Percentiles rank a stretch among this genome's conserved stretches.
Evolutionary conservation across 345 rosid species (phyloP).

Genomic region (Melaleuca alternifolia): DNA sequence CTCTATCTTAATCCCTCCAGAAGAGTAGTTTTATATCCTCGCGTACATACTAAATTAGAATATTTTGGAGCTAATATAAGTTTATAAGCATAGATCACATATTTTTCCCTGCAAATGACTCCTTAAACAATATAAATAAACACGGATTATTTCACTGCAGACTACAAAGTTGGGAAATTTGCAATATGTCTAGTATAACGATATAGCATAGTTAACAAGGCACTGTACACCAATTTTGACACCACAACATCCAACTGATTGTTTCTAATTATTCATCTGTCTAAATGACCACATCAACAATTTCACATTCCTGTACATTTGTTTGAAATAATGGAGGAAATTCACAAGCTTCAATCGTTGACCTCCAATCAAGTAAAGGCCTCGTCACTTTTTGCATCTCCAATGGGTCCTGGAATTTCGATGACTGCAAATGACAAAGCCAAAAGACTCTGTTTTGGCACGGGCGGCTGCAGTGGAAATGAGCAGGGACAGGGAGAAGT

Average conservation of each 20-base stretch:
- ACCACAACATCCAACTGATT: background rate
- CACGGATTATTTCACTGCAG: background rate
- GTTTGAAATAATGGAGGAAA: background rate
- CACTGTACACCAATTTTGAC: background rate
- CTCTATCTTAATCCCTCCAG: too few species aligned
- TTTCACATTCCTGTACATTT: background rate
- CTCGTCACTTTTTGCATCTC: background rate
- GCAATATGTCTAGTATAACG: background rate
- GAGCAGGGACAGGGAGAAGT: slow-evolving; percentile 56
- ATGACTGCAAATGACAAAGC: background rate
- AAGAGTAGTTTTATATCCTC: too few species aligned
- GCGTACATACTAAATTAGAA: too few species aligned
- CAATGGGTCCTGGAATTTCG: background rate
- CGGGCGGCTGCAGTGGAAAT: slow-evolving; percentile 55
- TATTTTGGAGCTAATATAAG: too few species aligned
- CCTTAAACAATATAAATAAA: background rate
- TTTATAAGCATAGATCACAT: too few species aligned
- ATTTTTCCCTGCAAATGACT: too few species aligned
- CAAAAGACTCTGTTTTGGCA: background rate
- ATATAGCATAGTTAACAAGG: background rate
- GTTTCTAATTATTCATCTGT: background rate
- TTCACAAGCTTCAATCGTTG: background rate
- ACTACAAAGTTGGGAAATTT: background rate
- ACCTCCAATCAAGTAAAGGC: background rate
- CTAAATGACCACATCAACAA: background rate